A percentile compares a stretch with the other conserved stretches of the same genome.
Conservation (phyloP, 2,329 filamentous ascomycete species). For the Ophiostoma populinum region DNA sequence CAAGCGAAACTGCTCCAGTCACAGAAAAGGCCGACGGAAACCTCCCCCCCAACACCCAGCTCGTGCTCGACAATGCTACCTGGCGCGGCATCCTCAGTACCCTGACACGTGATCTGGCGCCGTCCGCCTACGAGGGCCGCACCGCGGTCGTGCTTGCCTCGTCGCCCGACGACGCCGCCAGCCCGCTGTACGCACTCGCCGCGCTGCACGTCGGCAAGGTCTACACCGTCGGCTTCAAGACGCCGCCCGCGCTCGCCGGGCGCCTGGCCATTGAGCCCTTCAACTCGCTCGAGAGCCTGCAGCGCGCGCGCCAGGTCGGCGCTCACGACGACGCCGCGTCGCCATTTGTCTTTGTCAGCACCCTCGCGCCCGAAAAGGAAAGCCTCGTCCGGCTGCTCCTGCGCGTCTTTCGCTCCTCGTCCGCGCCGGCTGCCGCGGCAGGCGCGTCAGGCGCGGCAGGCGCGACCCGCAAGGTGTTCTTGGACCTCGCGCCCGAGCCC, state of each 20-base stretch:
- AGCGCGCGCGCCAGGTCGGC: slow-evolving; percentile 31
- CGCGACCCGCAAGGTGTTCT: slow-evolving; percentile 50
- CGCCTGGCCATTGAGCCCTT: slow-evolving; percentile 63
- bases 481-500: slow-evolving; percentile 49
- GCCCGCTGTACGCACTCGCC: slow-evolving; percentile 61
- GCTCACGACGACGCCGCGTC: slow-evolving; percentile 26
- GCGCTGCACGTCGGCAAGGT: slow-evolving; percentile 62
- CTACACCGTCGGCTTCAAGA: slow-evolving; percentile 70
- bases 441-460: slow-evolving; percentile 16
- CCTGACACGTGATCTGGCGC: slow-evolving; percentile 63
- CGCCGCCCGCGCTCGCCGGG: slow-evolving; percentile 39
- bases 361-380: slow-evolving; percentile 61
- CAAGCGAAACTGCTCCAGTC: too few relatives aligned
- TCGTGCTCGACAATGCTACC: slow-evolving; percentile 66
- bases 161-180: slow-evolving; percentile 57
- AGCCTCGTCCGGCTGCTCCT: slow-evolving; percentile 62
- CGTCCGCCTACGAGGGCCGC: slow-evolving; percentile 61
- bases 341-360: slow-evolving; percentile 69
- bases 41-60: slow-evolving; percentile 30
- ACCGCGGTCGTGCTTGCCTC: slow-evolving; percentile 61
- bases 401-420: slow-evolving; percentile 45
- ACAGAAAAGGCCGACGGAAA: slow-evolving; percentile 15
- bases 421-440: slow-evolving; percentile 11
- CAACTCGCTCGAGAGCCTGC: slow-evolving; percentile 51
- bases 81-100: slow-evolving; percentile 78